A percentile compares a stretch with the other conserved stretches of the same genome.
phyloP scores from a whole-genome alignment of 2,329 filamentous ascomycete species.

The Graphilbum sp. region DNA sequence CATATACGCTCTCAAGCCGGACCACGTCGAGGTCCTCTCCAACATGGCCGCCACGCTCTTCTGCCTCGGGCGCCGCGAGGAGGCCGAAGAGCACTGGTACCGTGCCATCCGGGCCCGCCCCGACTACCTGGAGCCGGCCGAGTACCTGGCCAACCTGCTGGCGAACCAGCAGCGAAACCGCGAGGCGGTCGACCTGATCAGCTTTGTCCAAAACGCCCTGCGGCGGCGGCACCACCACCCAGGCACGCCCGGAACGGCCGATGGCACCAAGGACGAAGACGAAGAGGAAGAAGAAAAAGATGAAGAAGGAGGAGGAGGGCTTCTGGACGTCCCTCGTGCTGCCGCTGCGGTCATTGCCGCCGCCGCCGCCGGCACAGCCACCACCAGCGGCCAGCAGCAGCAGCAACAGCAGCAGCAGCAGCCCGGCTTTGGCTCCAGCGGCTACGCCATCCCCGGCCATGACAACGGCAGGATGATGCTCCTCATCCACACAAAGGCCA shows the following conservation, averaged over 20 bases:
- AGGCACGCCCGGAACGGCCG: constrained; percentile 6
- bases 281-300: not conserved
- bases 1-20: constrained; percentile 37
- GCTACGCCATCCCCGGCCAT: constrained; percentile 65
- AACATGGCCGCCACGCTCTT: constrained; percentile 84
- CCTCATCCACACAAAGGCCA: constrained; percentile 95
- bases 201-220: constrained; percentile 63
- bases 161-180: constrained; percentile 65
- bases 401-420: too few species aligned
- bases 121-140: constrained; percentile 84
- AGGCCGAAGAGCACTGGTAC: constrained; percentile 77
- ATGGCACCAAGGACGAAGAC: not conserved
- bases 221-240: too few species aligned
- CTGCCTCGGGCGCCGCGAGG: constrained; percentile 63
- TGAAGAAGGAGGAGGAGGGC: too few species aligned
- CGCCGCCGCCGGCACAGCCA: too few species aligned
- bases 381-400: too few species aligned
- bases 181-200: constrained; percentile 78
- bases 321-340: not conserved
- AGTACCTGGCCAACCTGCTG: constrained; percentile 78
- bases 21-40: constrained; percentile 80
- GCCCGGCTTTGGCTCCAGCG: constrained; percentile 55
- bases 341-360: too few species aligned
- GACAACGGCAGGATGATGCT: constrained; percentile 89
- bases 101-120: constrained; percentile 70